phyloP scores from a whole-genome alignment of 768 basidiomycete genomes.

The Leccinellum rugosiceps region DNA sequence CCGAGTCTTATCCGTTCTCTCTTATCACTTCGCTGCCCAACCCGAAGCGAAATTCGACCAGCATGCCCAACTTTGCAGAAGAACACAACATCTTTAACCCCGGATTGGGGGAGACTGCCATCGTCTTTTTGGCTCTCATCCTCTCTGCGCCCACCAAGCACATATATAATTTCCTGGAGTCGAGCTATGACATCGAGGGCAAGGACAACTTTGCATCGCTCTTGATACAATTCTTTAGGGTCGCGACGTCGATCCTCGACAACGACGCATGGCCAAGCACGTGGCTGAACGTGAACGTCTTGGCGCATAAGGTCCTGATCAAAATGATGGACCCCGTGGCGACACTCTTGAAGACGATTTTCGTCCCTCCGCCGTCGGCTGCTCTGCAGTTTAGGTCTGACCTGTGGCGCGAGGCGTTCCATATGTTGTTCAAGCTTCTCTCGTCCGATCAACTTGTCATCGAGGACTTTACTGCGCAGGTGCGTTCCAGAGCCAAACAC shows the following conservation, averaged over 20 bases:
- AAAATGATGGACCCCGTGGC: slow-evolving; percentile 85
- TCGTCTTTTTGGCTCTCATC: slow-evolving; percentile 79
- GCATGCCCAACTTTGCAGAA: slow-evolving; percentile 40
- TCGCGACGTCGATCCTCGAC: slow-evolving; percentile 74
- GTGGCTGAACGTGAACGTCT: slow-evolving; percentile 89
- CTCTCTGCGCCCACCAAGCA: slow-evolving; percentile 76
- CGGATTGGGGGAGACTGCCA: slow-evolving; percentile 79
- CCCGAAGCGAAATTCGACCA: slow-evolving; percentile 41
- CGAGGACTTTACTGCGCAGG: slow-evolving; percentile 94
- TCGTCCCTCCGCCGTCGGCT: slow-evolving; percentile 67
- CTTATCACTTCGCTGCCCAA: slow-evolving; percentile 68
- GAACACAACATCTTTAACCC: slow-evolving; percentile 61
- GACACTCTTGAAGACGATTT: slow-evolving; percentile 72
- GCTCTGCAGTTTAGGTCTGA: slow-evolving; percentile 66
- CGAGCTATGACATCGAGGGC: slow-evolving; percentile 85
- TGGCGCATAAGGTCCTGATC: slow-evolving; percentile 84
- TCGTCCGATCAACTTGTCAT: slow-evolving; percentile 91
- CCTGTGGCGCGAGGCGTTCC: slow-evolving; percentile 80
- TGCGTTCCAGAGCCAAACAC: slow-evolving; percentile 24
- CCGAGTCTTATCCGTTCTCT: slow-evolving; percentile 91
- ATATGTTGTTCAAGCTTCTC: slow-evolving; percentile 78
- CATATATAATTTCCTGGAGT: slow-evolving; percentile 75
- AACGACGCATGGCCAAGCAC: slow-evolving; percentile 86
- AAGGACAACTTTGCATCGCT: slow-evolving; percentile 69
- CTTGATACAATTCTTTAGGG: slow-evolving; percentile 76